phyloP scores from a whole-genome alignment of 495 filamentous ascomycete genomes.

The Paragyromitra xinjiangensis region DNA sequence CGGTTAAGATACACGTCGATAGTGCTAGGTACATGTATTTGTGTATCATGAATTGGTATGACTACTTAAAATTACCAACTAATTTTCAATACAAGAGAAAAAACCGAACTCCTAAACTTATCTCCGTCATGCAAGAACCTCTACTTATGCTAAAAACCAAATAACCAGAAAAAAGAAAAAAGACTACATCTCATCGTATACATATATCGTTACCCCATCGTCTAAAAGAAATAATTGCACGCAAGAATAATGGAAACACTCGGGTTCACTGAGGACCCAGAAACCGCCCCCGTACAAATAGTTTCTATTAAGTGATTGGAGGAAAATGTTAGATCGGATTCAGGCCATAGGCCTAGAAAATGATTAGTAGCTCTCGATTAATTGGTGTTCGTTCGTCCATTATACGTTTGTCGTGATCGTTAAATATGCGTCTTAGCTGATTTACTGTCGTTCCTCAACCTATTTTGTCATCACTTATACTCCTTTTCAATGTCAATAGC shows the following conservation, averaged over 20 bases:
- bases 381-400: not conserved
- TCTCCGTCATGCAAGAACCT: not conserved
- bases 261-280: not conserved
- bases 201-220: conserved; percentile 4
- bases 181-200: not conserved
- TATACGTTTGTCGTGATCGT: not conserved
- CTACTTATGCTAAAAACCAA: not conserved
- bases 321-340: not conserved
- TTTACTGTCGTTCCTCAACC: not conserved
- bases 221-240: not conserved
- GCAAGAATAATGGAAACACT: not conserved
- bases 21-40: not conserved
- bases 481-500: conserved; percentile 44
- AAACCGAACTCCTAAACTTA: conserved; percentile 2
- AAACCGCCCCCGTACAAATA: not conserved
- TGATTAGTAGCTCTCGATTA: not conserved
- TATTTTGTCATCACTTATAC: not conserved
- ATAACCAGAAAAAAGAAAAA: not conserved
- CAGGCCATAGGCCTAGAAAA: not conserved
- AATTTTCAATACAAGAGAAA: not conserved
- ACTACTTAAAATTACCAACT: not conserved
- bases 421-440: not conserved
- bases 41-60: not conserved
- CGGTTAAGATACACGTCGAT: not conserved
- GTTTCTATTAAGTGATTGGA: no score